These are phyloP conservation scores for Neurospora crassa DNA, from an alignment of 2,329 filamentous ascomycete genomes.

Conservation along the genomic window DNA sequence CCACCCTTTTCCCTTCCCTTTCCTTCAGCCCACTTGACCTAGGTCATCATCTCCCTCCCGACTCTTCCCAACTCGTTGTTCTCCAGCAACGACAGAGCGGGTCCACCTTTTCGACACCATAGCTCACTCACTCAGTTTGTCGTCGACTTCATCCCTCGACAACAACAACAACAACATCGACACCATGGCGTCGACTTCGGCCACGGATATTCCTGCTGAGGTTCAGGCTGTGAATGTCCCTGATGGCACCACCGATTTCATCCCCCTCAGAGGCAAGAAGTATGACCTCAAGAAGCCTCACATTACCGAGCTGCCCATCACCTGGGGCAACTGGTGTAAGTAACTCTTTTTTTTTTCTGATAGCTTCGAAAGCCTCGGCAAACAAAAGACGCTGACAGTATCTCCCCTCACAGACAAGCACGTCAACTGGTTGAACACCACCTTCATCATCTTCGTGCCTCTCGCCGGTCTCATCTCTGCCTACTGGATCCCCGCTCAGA, in stretches of 20 bases:
- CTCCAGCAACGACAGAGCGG: slow-evolving; percentile 6
- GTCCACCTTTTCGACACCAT: slow-evolving; percentile 4
- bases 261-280: slow-evolving; percentile 38
- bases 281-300: slow-evolving; percentile 63
- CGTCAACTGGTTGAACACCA: slow-evolving; percentile 86
- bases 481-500: slow-evolving; percentile 66
- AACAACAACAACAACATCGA: slow-evolving; percentile 1
- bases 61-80: neutral
- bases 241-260: slow-evolving; percentile 47
- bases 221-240: slow-evolving; percentile 32
- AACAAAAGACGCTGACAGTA: neutral
- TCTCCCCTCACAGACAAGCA: slow-evolving; percentile 50
- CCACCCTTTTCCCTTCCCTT: neutral
- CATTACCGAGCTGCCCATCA: slow-evolving; percentile 76
- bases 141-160: slow-evolving; percentile 5
- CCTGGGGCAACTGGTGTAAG: slow-evolving; percentile 62
- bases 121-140: neutral
- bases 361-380: too few species aligned
- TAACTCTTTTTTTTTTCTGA: neutral
- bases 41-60: neutral
- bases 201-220: slow-evolving; percentile 20
- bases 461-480: slow-evolving; percentile 62
- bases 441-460: slow-evolving; percentile 70
- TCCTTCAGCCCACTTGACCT: neutral
- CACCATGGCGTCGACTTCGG: slow-evolving; percentile 29